Evolutionary conservation across 2,329 filamentous ascomycete genomes (phyloP).

Genomic region (Neonectria ditissima): DNA sequence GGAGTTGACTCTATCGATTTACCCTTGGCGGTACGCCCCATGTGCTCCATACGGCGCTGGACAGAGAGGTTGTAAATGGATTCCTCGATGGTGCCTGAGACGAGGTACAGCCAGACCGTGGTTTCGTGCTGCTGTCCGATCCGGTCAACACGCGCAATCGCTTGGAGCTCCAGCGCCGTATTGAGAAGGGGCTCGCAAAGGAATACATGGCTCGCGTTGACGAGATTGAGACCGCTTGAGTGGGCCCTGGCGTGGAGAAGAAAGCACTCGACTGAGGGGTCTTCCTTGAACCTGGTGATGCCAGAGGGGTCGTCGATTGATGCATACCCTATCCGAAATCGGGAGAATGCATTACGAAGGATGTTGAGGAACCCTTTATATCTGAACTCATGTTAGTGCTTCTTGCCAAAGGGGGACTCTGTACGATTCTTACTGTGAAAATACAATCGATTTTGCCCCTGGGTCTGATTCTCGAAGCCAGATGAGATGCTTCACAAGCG

Average conservation of each 20-base stretch:
- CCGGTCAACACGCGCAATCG: constrained; percentile 92
- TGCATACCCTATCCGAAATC: constrained; percentile 79
- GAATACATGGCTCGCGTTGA: constrained; percentile 94
- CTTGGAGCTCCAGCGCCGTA: constrained; percentile 92
- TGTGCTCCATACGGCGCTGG: constrained; percentile 80
- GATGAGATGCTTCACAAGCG: constrained; percentile 80
- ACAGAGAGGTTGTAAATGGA: constrained; percentile 91
- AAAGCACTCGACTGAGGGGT: constrained; percentile 82
- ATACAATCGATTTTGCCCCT: constrained; percentile 92
- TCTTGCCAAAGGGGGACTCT: background rate
- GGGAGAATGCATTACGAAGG: constrained; percentile 75
- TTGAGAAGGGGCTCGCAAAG: constrained; percentile 95
- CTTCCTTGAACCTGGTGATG: constrained; percentile 80
- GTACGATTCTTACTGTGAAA: constrained; percentile 73
- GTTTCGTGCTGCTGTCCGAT: constrained; percentile 92
- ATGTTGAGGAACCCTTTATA: constrained; percentile 85
- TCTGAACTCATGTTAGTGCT: constrained; percentile 38
- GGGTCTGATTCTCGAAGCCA: constrained; percentile 89
- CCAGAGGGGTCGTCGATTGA: constrained; percentile 77
- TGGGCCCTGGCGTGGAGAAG: constrained; percentile 90
- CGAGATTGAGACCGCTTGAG: constrained; percentile 88
- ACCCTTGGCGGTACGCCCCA: constrained; percentile 59
- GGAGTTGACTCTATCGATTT: constrained; percentile 56
- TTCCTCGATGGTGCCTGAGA: constrained; percentile 92
- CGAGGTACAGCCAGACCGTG: constrained; percentile 94